Evolutionary conservation across 2,329 filamentous ascomycete genomes (phyloP).

Genomic region (Diplodia corticola): DNA sequence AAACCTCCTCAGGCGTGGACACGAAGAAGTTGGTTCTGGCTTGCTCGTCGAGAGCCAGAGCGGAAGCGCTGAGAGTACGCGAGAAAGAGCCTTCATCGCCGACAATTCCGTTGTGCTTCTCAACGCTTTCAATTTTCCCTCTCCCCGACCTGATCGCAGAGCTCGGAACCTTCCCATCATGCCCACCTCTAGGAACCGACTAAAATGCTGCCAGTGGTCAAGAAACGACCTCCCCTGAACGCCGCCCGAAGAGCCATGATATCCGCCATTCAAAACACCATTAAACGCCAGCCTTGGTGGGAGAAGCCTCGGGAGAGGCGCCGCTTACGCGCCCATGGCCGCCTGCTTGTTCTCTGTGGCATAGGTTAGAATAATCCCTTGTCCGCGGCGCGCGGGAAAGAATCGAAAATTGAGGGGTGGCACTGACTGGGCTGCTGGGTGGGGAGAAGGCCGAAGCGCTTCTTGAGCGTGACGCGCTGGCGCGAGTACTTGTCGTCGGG

Average conservation of each 20-base stretch:
- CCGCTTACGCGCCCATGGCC: neutral
- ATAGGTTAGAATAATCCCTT: neutral
- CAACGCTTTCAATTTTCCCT: neutral
- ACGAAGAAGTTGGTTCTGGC: neutral
- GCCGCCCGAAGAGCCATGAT: neutral
- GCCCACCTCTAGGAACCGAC: neutral
- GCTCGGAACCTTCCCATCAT: neutral
- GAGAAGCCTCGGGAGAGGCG: neutral
- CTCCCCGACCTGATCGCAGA: neutral
- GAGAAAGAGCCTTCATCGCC: neutral
- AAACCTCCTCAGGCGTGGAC: neutral
- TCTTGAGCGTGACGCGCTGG: slow-evolving; percentile 94
- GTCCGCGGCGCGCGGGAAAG: neutral
- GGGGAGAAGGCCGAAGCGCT: slow-evolving; percentile 83
- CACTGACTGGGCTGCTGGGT: slow-evolving; percentile 72
- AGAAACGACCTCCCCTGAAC: neutral
- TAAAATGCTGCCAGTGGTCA: neutral
- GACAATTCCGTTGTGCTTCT: neutral
- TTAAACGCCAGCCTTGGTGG: neutral
- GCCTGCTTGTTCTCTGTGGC: slow-evolving; percentile 10
- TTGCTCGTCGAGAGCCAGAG: neutral
- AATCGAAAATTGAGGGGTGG: neutral
- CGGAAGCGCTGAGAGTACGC: neutral
- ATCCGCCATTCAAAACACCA: neutral
- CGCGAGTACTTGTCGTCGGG: slow-evolving; percentile 98